A percentile compares a stretch with the other conserved stretches of the same genome.
Conservation (phyloP, 148 eudicot genomes). For the Chenopodium formosanum region DNA sequence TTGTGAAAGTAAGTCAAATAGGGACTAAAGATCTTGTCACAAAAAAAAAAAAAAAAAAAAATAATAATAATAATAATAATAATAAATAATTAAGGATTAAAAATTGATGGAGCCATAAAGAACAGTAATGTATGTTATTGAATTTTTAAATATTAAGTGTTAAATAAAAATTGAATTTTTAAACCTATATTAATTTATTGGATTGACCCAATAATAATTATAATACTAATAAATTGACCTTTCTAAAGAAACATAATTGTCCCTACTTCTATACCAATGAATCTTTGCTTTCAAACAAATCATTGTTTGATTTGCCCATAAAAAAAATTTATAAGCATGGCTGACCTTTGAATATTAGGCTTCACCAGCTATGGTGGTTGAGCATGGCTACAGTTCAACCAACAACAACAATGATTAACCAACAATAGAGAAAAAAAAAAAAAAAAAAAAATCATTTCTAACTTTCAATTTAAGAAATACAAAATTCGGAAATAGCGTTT, state of each 20-base stretch:
- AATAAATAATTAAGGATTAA: no score
- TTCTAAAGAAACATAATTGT: conserved; percentile 8
- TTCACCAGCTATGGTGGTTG: conserved; percentile 13
- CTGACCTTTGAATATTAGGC: not conserved
- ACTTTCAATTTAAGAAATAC: not conserved
- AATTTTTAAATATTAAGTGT: no score
- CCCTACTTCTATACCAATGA: not conserved
- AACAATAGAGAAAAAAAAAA: conserved; percentile 14
- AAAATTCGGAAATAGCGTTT: no score
- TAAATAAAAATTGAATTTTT: no score
- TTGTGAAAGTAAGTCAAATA: no score
- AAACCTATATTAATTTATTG: no score
- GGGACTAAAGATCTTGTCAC: no score
- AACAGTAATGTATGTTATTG: no score
- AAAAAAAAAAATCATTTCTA: not conserved
- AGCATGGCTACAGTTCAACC: not conserved
- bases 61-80: no score
- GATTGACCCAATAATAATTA: no score
- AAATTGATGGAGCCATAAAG: no score
- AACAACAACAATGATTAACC: conserved; percentile 3
- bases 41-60: no score
- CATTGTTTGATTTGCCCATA: not conserved
- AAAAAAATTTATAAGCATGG: not conserved
- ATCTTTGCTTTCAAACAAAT: conserved; percentile 10
- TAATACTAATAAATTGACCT: not conserved